A percentile compares a stretch with the other conserved stretches of the same genome.
Conservation (phyloP, 371 early-diverging fungal species). For the Zychaea mexicana region DNA sequence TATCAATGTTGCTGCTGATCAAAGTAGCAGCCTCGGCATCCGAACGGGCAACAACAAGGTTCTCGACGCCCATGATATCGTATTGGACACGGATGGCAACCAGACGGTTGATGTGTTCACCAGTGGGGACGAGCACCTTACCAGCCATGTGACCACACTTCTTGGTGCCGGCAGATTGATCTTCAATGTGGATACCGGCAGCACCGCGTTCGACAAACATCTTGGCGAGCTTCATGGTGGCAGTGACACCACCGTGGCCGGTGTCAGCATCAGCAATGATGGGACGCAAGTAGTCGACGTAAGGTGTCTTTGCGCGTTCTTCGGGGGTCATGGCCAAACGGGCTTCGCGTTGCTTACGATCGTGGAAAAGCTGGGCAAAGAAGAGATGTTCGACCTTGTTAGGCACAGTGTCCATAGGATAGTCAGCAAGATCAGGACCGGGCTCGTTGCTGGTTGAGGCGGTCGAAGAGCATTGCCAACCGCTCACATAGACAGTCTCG, state of each 20-base stretch:
- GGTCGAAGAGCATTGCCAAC: conserved; percentile 98
- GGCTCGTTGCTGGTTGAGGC: conserved; percentile 98
- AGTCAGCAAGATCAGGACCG: conserved; percentile 98
- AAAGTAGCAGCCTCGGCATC: conserved; percentile 98
- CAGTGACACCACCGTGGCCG: conserved; percentile 91
- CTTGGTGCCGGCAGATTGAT: conserved; percentile 94
- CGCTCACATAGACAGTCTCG: conserved; percentile 92
- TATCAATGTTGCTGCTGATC: conserved; percentile 94
- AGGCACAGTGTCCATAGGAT: conserved; percentile 98
- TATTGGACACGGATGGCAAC: conserved; percentile 96
- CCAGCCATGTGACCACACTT: conserved; percentile 99
- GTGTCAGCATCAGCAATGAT: conserved; percentile 99
- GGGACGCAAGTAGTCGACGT: conserved; percentile 92
- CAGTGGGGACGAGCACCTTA: conserved; percentile 96
- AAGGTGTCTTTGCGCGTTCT: conserved; percentile 74
- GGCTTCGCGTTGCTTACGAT: conserved; percentile 94
- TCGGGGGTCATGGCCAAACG: conserved; percentile 71
- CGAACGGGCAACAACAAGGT: conserved; percentile 92
- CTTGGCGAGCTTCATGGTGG: conserved; percentile 86
- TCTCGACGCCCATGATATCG: conserved; percentile 98
- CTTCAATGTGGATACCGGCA: conserved; percentile 90
- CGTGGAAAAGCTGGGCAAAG: conserved; percentile 97
- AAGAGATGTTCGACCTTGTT: conserved; percentile 99
- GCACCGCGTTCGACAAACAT: conserved; percentile 90
- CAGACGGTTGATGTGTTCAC: conserved; percentile 97